These are phyloP conservation scores for Pseudonitzschia multiseries DNA, from an alignment of 108 stramenopile genomes.

Conservation along the genomic window DNA sequence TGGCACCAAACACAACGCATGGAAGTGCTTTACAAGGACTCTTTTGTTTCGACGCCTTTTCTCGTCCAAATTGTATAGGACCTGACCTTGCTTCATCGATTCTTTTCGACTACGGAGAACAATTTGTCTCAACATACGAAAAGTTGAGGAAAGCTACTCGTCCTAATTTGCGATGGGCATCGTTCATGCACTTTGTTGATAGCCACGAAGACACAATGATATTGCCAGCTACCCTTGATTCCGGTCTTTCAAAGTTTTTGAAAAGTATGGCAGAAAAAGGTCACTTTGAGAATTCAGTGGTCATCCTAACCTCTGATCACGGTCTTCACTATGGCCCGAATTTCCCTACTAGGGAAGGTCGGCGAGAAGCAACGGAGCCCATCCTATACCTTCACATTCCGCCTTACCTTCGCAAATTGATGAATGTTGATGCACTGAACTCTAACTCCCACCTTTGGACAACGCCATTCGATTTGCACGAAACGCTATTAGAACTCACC, in stretches of 20 bases:
- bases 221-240: conserved; percentile 38
- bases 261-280: background rate
- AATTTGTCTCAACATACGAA: conserved; percentile 44
- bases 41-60: conserved; percentile 48
- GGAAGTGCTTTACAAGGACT: conserved; percentile 39
- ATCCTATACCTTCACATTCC: conserved; percentile 41
- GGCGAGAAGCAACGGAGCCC: conserved; percentile 41
- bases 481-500: conserved; percentile 22
- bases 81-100: conserved; percentile 36
- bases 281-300: conserved; percentile 34
- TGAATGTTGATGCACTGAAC: conserved; percentile 1
- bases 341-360: conserved; percentile 34
- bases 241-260: conserved; percentile 27
- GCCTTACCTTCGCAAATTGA: background rate
- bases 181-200: conserved; percentile 51
- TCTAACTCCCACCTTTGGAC: conserved; percentile 31
- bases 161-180: conserved; percentile 43
- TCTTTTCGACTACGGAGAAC: conserved; percentile 28
- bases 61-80: conserved; percentile 58
- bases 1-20: conserved; percentile 49
- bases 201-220: conserved; percentile 55
- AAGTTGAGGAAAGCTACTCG: conserved; percentile 11
- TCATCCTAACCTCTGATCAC: conserved; percentile 52
- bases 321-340: conserved; percentile 59
- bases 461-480: conserved; percentile 54